Evolutionary conservation across 306 rosid species (phyloP).

Genomic region (Alnus rubra): DNA sequence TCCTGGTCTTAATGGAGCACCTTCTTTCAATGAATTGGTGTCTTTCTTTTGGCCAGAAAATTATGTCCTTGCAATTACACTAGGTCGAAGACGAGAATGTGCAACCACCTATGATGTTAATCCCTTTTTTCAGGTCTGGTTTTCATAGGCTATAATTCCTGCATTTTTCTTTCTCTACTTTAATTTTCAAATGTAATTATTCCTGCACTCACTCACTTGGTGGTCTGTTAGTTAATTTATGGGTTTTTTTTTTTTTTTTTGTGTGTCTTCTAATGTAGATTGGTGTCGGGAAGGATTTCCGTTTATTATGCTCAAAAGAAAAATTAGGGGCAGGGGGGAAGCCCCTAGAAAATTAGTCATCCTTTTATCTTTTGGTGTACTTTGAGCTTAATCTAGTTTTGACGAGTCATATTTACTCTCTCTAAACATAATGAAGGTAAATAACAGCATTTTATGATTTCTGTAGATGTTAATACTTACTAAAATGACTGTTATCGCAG

Average conservation of each 20-base stretch:
- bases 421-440: not conserved
- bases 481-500: constrained; percentile 36
- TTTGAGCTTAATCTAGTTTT: not conserved
- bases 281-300: constrained; percentile 1
- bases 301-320: constrained; percentile 5
- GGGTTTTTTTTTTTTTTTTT: no score
- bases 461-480: not conserved
- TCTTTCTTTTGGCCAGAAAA: not conserved
- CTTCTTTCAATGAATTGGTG: not conserved
- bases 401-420: not conserved
- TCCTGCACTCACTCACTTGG: not conserved
- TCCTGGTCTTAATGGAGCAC: not conserved
- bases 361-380: not conserved
- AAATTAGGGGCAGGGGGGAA: not conserved
- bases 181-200: constrained; percentile 16
- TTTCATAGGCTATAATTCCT: constrained; percentile 16
- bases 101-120: not conserved
- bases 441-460: not conserved
- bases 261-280: constrained; percentile 13
- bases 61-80: not conserved
- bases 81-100: not conserved
- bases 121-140: not conserved
- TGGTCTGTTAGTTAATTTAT: not conserved
- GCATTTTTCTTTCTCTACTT: constrained; percentile 12
- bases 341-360: no score